Evolutionary conservation across 495 filamentous ascomycete genomes (phyloP).

Genomic region (Elasticomyces elasticus): DNA sequence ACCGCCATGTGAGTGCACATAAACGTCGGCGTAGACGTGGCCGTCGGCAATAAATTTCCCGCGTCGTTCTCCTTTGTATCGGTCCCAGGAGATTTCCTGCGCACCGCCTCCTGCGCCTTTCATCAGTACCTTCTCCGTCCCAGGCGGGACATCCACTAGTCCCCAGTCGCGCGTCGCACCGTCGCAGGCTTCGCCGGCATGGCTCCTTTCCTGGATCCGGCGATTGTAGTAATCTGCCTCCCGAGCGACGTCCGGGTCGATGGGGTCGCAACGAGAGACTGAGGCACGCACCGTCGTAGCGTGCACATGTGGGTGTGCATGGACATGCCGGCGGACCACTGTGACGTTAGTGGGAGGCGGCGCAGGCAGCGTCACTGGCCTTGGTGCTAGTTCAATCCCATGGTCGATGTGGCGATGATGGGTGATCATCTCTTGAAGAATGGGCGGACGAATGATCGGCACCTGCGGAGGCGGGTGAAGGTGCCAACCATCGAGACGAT

Average conservation of each 20-base stretch:
- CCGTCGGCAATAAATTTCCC: constrained; percentile 53
- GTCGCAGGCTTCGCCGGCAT: constrained; percentile 56
- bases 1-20: constrained; percentile 6
- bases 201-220: constrained; percentile 47
- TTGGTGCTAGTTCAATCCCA: constrained; percentile 36
- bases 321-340: too few species aligned
- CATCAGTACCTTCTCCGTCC: constrained; percentile 64
- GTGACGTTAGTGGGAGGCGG: too few species aligned
- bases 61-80: constrained; percentile 65
- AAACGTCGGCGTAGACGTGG: constrained; percentile 28
- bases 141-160: constrained; percentile 71
- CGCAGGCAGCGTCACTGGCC: constrained; percentile 29
- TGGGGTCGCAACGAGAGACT: too few species aligned
- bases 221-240: constrained; percentile 60
- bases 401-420: constrained; percentile 84
- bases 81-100: constrained; percentile 63
- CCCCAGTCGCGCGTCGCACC: constrained; percentile 62
- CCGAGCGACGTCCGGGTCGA: too few species aligned
- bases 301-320: too few species aligned
- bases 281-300: too few species aligned
- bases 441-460: constrained; percentile 52
- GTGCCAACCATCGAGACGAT: too few species aligned
- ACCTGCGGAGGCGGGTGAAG: constrained; percentile 43
- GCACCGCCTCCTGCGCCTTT: constrained; percentile 58
- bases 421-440: constrained; percentile 70